phyloP scores from a whole-genome alignment of 2,329 filamentous ascomycete species.

The Annulohypoxylon truncatum region DNA sequence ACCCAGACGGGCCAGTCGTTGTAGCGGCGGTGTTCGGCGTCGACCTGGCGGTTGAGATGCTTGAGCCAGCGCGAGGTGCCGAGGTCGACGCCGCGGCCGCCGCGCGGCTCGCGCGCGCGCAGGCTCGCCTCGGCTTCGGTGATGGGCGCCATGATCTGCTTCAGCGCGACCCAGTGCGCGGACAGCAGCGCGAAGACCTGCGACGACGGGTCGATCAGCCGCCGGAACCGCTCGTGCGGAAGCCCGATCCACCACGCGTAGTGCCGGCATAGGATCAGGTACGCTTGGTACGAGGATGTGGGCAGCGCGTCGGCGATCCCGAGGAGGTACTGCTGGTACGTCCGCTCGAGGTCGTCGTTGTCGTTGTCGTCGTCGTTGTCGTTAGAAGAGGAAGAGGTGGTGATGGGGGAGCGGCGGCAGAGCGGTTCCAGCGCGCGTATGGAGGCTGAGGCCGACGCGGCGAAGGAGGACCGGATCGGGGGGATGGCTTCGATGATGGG shows the following conservation, averaged over 20 bases:
- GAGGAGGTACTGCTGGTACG: conserved; percentile 59
- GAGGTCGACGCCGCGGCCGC: conserved; percentile 47
- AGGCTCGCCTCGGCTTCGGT: conserved; percentile 54
- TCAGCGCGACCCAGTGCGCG: conserved; percentile 66
- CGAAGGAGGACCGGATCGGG: conserved; percentile 57
- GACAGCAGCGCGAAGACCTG: conserved; percentile 62
- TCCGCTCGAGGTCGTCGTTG: conserved; percentile 57
- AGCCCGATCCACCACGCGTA: conserved; percentile 69
- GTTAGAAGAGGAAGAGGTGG: no score
- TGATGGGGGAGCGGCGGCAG: no score
- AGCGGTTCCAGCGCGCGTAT: conserved; percentile 58
- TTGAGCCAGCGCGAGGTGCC: conserved; percentile 64
- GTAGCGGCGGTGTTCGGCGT: conserved; percentile 57
- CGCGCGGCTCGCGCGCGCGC: conserved; percentile 25
- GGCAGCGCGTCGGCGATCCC: conserved; percentile 64
- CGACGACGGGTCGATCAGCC: conserved; percentile 60
- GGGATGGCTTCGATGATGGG: conserved; percentile 61
- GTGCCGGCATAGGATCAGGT: conserved; percentile 61
- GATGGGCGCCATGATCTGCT: conserved; percentile 65
- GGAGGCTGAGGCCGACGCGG: conserved; percentile 54
- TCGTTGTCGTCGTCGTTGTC: no score
- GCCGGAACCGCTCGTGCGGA: conserved; percentile 63
- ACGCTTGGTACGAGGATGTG: conserved; percentile 61
- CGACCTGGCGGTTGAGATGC: conserved; percentile 61
- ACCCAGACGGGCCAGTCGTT: conserved; percentile 68